Evolutionary conservation across 495 filamentous ascomycete genomes (phyloP), one percentile per base, ranked within the genome.

Genomic region (Neurospora tetrasperma): DNA sequence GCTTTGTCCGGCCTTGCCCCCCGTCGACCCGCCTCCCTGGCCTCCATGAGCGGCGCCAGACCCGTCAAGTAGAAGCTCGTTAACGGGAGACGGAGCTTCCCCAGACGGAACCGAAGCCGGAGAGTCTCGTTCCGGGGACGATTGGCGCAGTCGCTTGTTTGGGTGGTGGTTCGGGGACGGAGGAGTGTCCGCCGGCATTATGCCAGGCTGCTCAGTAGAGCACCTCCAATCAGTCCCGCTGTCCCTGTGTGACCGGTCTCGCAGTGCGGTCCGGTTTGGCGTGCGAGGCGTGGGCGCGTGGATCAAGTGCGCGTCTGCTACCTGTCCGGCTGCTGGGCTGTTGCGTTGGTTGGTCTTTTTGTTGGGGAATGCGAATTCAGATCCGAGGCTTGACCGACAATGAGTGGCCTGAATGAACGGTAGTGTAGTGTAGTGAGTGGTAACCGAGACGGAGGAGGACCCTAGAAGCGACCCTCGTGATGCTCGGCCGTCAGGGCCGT

Each of bases 101-200:
- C 40, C 81, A 2, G 80, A 79, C 48, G 78, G 79, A 43, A 77
- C 73, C 12, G 80, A 83, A 9, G 78, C 73, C 16, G 84, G 84
- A 46, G 84, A 86, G 70, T 83, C 82, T 69, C 82, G 84, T 41
- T 86, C 84, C 14, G 85, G 84, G 20, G 85, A 84, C 20, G 82
- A 82, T 78, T 83, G 83, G 74, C 86, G 83, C 70, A 83, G 79
- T 59, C 86, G 85, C 77, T 88, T 88, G 78, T 80, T 78, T 69
- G 81, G 83, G 72, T 83, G 81, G 54, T 78, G 78, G 70, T 78
- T 78, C 73, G 85, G 85, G 18, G 85, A 86, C 70, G 81, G 80
- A 69, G 84, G 82, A 71, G 79, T 76, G 73, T 78, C 79, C 69
- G 80, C 81, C 71, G 81, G 79, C 81, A 83, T 83, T 70, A 71